Conservation (phyloP, 2,329 filamentous ascomycete genomes). For the Dryadomyces quercivorus region DNA sequence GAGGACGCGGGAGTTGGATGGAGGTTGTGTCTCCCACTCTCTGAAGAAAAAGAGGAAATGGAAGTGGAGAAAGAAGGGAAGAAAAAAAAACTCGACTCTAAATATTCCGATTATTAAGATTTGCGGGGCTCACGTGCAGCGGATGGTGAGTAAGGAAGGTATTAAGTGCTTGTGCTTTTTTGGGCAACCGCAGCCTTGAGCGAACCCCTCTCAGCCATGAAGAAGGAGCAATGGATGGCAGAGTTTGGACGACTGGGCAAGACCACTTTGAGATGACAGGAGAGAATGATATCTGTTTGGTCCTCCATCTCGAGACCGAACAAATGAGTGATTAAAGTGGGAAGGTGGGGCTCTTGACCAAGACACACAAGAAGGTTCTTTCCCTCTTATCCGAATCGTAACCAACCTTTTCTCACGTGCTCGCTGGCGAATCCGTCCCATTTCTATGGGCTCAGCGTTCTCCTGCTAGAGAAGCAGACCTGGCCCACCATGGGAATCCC, state of each 20-base stretch:
- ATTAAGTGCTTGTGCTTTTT: too few relatives aligned
- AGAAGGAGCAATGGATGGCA: too few relatives aligned
- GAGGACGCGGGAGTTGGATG: neutral
- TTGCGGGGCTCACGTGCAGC: slow-evolving; percentile 1
- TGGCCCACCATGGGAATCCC: slow-evolving; percentile 15
- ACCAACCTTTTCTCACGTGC: neutral
- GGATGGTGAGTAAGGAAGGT: neutral
- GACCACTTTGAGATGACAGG: neutral
- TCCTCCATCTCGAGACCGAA: neutral
- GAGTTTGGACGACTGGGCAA: too few relatives aligned
- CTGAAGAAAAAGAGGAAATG: neutral
- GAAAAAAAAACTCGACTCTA: slow-evolving; percentile 1
- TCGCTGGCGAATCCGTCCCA: neutral
- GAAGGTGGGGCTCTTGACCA: neutral
- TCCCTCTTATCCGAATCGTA: neutral
- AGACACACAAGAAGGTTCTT: neutral
- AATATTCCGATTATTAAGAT: neutral
- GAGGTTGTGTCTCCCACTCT: neutral
- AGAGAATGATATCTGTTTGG: neutral
- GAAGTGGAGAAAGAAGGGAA: neutral
- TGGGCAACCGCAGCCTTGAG: neutral
- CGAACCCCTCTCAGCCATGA: too few relatives aligned
- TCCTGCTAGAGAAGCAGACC: neutral
- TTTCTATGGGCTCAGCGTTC: too few relatives aligned
- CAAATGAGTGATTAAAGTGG: neutral